Conservation (phyloP, 2,329 filamentous ascomycete genomes). For the Verticillium isaacii region DNA sequence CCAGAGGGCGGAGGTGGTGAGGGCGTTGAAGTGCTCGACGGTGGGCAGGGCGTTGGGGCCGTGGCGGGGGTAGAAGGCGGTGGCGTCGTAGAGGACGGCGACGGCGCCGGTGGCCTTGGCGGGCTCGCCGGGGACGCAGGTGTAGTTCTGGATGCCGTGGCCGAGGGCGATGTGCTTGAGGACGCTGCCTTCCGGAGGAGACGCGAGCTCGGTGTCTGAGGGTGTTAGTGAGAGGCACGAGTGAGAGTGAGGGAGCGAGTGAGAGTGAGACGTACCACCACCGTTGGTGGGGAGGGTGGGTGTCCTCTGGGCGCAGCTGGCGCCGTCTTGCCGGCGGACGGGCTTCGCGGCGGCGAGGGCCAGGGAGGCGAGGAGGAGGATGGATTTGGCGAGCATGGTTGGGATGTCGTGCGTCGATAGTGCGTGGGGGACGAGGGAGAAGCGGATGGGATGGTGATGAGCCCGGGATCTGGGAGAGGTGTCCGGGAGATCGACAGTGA, state of each 20-base stretch:
- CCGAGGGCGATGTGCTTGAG: conserved; percentile 56
- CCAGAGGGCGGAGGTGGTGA: conserved; percentile 36
- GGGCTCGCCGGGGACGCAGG: conserved; percentile 38
- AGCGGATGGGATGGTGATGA: neutral
- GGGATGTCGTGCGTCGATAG: neutral
- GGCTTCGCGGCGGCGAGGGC: conserved; percentile 25
- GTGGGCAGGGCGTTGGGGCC: conserved; percentile 29
- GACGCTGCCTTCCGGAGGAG: conserved; percentile 28
- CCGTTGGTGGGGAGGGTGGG: conserved; percentile 34
- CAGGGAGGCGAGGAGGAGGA: conserved; percentile 27
- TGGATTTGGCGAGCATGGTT: conserved; percentile 20
- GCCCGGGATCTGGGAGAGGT: neutral
- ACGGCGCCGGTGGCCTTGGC: conserved; percentile 47
- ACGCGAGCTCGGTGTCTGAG: conserved; percentile 38
- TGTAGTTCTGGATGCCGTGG: conserved; percentile 67
- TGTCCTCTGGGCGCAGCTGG: conserved; percentile 13
- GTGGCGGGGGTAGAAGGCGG: conserved; percentile 43
- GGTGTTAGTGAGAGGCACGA: conserved; percentile 12
- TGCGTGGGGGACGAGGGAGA: neutral
- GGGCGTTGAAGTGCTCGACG: conserved; percentile 28
- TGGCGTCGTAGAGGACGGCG: conserved; percentile 56
- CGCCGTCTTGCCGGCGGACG: conserved; percentile 10
- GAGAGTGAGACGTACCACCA: conserved; percentile 23
- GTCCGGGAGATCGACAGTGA: neutral
- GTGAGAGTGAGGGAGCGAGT: conserved; percentile 7